Conservation (phyloP, 108 stramenopile genomes). For the Cyclotella choctawhatcheeana region DNA sequence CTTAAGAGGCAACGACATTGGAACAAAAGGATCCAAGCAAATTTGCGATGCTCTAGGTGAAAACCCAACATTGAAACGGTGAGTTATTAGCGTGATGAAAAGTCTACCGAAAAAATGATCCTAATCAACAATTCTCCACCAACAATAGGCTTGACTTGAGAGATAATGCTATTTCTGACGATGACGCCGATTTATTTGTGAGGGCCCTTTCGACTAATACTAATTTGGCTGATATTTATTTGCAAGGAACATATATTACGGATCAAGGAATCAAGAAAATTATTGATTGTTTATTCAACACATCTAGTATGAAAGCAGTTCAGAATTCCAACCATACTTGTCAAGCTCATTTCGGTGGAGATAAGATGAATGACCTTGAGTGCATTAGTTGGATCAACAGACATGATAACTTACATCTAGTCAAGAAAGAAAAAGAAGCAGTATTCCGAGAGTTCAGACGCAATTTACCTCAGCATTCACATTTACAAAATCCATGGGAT, state of each 20-base stretch:
- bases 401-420: neutral
- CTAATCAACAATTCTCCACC: too few species aligned
- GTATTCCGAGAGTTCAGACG: conserved; percentile 7
- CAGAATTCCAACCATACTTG: neutral
- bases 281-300: neutral
- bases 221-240: neutral
- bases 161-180: neutral
- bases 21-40: neutral
- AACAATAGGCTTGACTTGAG: conserved; percentile 1
- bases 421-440: neutral
- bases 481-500: neutral
- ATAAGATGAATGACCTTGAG: neutral
- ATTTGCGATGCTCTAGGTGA: neutral
- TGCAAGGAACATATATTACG: neutral
- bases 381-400: conserved; percentile 9
- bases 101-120: too few species aligned
- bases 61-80: neutral
- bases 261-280: conserved; percentile 1
- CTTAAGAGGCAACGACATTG: neutral
- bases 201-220: neutral
- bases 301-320: conserved; percentile 5
- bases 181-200: neutral
- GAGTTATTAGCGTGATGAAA: too few species aligned
- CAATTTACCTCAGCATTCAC: neutral
- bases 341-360: neutral